These are phyloP conservation scores for Nothomitra cinnamomea DNA, from an alignment of 2,329 filamentous ascomycete species.

Conservation along the genomic window DNA sequence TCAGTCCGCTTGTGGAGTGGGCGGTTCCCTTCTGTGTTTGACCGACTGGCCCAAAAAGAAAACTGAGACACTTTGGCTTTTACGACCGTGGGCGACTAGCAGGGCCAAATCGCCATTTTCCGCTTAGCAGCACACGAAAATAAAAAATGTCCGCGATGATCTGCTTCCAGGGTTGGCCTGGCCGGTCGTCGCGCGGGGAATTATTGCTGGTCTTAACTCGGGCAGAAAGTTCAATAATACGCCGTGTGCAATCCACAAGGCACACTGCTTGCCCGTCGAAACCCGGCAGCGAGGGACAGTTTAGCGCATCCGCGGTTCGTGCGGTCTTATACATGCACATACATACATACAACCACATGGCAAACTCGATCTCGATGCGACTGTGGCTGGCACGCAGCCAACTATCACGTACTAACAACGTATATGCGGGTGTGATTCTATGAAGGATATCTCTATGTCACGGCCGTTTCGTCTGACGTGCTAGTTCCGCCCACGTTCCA, in stretches of 20 bases:
- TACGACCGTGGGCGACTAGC: not conserved
- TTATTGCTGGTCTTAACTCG: not conserved
- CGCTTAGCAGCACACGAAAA: not conserved
- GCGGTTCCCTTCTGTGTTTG: too few relatives aligned
- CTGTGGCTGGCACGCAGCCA: too few relatives aligned
- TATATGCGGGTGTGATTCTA: too few relatives aligned
- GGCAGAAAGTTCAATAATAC: not conserved
- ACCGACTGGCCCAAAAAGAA: too few relatives aligned
- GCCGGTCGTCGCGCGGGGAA: not conserved
- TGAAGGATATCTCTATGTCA: too few relatives aligned
- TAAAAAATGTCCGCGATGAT: constrained; percentile 4
- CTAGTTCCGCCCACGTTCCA: not conserved
- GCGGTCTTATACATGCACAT: too few relatives aligned
- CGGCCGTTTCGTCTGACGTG: too few relatives aligned
- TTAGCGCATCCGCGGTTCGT: not conserved
- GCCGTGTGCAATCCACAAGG: not conserved
- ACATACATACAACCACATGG: too few relatives aligned
- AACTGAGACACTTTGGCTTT: not conserved
- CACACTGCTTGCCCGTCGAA: not conserved
- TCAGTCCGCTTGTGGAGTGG: not conserved
- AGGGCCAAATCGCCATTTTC: not conserved
- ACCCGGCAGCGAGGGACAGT: not conserved
- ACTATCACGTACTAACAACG: too few relatives aligned
- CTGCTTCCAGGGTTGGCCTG: not conserved
- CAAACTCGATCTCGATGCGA: too few relatives aligned